A percentile compares a stretch with the other conserved stretches of the same genome.
phyloP scores from a whole-genome alignment of 345 rosid species.

The Eucalyptus polybractea region DNA sequence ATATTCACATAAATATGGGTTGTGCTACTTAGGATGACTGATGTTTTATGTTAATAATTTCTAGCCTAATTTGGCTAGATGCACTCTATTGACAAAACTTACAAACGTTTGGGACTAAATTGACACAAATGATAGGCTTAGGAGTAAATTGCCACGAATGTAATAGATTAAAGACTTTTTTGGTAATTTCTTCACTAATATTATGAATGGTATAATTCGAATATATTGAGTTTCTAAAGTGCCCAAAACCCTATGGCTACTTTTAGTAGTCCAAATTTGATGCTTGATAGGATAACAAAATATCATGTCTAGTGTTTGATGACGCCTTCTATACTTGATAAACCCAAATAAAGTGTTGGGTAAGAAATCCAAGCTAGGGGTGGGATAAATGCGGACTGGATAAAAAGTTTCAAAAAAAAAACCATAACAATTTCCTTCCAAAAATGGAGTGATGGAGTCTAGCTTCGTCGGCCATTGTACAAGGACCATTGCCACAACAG shows the following conservation, averaged over 20 bases:
- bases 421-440: no score
- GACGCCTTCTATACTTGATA: no score
- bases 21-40: no score
- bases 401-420: no score
- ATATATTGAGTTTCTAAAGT: neutral
- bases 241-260: neutral
- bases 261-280: neutral
- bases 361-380: neutral
- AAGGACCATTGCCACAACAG: neutral
- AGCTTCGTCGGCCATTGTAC: neutral
- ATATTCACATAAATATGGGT: no score
- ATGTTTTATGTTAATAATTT: no score
- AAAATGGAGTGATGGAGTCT: no score
- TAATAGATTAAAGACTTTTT: neutral
- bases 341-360: neutral
- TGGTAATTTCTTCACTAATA: neutral
- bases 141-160: no score
- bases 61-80: no score
- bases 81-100: fast-evolving
- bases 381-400: no score
- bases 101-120: no score
- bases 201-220: neutral
- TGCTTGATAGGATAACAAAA: neutral
- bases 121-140: neutral
- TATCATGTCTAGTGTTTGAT: neutral